A percentile compares a stretch with the other conserved stretches of the same genome.
These are phyloP conservation scores for Aspergillus sp. DNA, from an alignment of 2,329 filamentous ascomycete genomes.

Conservation along the genomic window DNA sequence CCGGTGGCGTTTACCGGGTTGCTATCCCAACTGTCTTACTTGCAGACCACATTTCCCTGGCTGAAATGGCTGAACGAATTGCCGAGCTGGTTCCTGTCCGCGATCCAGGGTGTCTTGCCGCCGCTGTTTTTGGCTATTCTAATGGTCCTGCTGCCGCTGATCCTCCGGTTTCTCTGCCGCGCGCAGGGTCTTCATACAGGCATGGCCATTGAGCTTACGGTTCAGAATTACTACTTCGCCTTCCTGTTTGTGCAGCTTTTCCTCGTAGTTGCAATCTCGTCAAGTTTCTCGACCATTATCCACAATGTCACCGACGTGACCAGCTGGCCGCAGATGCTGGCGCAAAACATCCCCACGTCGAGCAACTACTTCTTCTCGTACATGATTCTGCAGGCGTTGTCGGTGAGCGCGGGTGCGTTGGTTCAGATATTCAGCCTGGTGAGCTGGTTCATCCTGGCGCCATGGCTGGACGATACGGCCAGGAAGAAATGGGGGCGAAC, in stretches of 20 bases:
- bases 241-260: slow-evolving; percentile 96
- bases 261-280: slow-evolving; percentile 78
- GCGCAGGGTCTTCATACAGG: slow-evolving; percentile 77
- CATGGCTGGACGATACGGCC: slow-evolving; percentile 72
- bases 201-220: slow-evolving; percentile 66
- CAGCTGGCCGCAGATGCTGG: slow-evolving; percentile 62
- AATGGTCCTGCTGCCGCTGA: slow-evolving; percentile 69
- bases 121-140: slow-evolving; percentile 66
- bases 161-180: slow-evolving; percentile 62
- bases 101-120: slow-evolving; percentile 79
- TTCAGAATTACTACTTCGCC: slow-evolving; percentile 85
- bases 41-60: slow-evolving; percentile 60
- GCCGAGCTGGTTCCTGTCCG: slow-evolving; percentile 51
- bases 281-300: slow-evolving; percentile 59
- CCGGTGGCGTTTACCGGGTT: slow-evolving; percentile 82
- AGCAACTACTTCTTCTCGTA: slow-evolving; percentile 99
- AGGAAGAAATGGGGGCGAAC: slow-evolving; percentile 78
- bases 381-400: slow-evolving; percentile 89
- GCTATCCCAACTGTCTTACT: slow-evolving; percentile 63
- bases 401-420: slow-evolving; percentile 79
- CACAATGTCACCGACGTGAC: slow-evolving; percentile 57
- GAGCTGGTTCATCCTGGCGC: slow-evolving; percentile 72
- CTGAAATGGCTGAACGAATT: slow-evolving; percentile 58
- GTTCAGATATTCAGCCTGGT: slow-evolving; percentile 72
- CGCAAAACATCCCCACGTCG: slow-evolving; percentile 69